Evolutionary conservation across 2,329 filamentous ascomycete species (phyloP), one percentile per base, ranked within the genome.

Genomic region (Metarhizium humberi): DNA sequence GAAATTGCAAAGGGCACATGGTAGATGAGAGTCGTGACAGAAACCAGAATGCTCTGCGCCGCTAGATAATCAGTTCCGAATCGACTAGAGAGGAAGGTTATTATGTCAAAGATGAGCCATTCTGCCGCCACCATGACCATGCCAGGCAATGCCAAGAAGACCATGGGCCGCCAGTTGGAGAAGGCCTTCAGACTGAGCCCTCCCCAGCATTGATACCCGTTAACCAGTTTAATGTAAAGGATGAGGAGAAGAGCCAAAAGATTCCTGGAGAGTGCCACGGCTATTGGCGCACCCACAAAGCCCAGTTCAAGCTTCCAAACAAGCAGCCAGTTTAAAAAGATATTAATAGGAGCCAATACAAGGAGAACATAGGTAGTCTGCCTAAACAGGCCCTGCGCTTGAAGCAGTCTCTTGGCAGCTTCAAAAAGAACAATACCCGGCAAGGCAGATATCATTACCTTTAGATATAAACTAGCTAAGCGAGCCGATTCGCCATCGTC

Each of bases 51-150:
- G 18, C 87, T 90, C 67, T 97, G 91, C 0, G 92, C 91, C 0
- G 92, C 92, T 0, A 96, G 80, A 55, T 86, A 81, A 2, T 83
- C 85, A 0, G 87, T 84, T 14, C 87, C 87, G 54, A 96, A 85
- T 60, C 86, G 87, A 46, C 86, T 88, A 0, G 88, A 82, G 1
- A 84, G 84, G 13, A 96, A 78, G 0, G 90, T 95, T 48, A 95
- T 76, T 45, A 95, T 82, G 67, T 96, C 92, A 64, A 96, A 94
- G 3, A 91, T 90, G 2, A 95, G 80, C 69, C 88, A 94, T 68
- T 96, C 91, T 1, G 92, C 90, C 66, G 94, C 84, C 1, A 96
- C 86, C 90, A 96, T 96, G 59, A 95, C 74, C 66, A 96, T 83
- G 1, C 92, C 92, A 0, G 92, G 91, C 2, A 96, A 73, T 0